A percentile compares a stretch with the other conserved stretches of the same genome.
These are phyloP conservation scores for Bolboschoenus planiculmis DNA, from an alignment of 176 grass and related monocot species.

Conservation along the genomic window DNA sequence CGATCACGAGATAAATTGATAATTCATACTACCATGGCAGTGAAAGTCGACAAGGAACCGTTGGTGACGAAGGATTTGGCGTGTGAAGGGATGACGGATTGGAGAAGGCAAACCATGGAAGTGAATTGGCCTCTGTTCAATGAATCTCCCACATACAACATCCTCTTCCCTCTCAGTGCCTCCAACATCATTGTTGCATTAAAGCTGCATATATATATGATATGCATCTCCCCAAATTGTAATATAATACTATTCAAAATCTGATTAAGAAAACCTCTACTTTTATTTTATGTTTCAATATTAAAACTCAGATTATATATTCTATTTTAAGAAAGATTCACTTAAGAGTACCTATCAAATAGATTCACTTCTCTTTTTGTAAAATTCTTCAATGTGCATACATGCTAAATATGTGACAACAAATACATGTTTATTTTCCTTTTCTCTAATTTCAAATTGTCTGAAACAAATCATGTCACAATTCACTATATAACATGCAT, in stretches of 20 bases:
- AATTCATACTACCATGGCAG: constrained; percentile 24
- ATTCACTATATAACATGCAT: background rate
- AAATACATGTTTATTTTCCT: too few relatives aligned
- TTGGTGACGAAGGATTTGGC: constrained; percentile 41
- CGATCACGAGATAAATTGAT: background rate
- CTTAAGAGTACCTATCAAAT: background rate
- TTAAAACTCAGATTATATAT: background rate
- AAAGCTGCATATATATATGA: constrained; percentile 32
- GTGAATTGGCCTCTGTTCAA: constrained; percentile 73
- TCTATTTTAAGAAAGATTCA: background rate
- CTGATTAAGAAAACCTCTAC: too few relatives aligned
- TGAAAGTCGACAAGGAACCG: constrained; percentile 48
- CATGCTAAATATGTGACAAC: too few relatives aligned
- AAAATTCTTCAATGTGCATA: background rate
- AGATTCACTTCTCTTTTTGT: background rate
- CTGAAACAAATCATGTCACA: too few relatives aligned
- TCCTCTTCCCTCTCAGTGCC: constrained; percentile 42
- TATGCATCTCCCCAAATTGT: background rate
- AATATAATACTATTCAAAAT: background rate
- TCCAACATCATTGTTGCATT: constrained; percentile 58
- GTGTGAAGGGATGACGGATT: constrained; percentile 29
- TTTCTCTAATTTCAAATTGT: too few relatives aligned
- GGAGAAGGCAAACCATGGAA: constrained; percentile 82
- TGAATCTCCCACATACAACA: constrained; percentile 87
- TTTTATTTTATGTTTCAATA: too few relatives aligned